Evolutionary conservation across 2,329 filamentous ascomycete genomes (phyloP), one percentile per base, ranked within the genome.

Genomic region (Aschersonia sp.): DNA sequence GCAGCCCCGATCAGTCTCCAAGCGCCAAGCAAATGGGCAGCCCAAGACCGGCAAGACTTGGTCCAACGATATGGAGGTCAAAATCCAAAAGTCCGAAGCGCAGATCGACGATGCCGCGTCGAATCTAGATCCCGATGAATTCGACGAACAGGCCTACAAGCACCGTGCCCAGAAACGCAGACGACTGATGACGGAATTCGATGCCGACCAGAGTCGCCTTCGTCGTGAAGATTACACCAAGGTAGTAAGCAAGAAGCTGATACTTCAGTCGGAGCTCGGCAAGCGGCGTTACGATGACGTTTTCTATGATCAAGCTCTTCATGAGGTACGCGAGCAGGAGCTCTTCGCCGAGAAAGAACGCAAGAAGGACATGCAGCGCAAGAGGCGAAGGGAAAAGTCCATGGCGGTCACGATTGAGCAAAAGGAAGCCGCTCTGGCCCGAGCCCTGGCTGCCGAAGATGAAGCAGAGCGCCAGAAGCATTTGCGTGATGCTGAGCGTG

Each of bases 331-430:
- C 54, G 84, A 88, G 51, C 87, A 87, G 54, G 90, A 95, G 62
- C 74, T 95, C 6, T 84, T 84, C 51, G 88, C 90, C 51, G 92
- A 98, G 65, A 98, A 98, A 68, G 92, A 98, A 66, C 87, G 92
- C 54, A 98, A 98, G 72, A 98, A 98, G 70, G 92, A 98, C 60
- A 97, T 98, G 87, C 92, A 98, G 63, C 84, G 92, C 53, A 98
- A 97, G 70, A 80, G 92, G 50, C 83, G 92, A 42, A 84, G 92
- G 14, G 90, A 97, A 63, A 95, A 95, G 69, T 94, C 90, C 5
- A 88, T 95, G 73, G 88, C 88, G 4, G 84, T 94, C 50, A 90
- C 88, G 6, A 84, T 94, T 56, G 90, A 95, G 61, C 83, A 88
- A 61, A 92, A 94, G 67, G 85, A 92, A 53, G 79, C 84, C 4